Base-by-base conservation (phyloP, 257 asterid species). In the Capsicum pubescens region DNA sequence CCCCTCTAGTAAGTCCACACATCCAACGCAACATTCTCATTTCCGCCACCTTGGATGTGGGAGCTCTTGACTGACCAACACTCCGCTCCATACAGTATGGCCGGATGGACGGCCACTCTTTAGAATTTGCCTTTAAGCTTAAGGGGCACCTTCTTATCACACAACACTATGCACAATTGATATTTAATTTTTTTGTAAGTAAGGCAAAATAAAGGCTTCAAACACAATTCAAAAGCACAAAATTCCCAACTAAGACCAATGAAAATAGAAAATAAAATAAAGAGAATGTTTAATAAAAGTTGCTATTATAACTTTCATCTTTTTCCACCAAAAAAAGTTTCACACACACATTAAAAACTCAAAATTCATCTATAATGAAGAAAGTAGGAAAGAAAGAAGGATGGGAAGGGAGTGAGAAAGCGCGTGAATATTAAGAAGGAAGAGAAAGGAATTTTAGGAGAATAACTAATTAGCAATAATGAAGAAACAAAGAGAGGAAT, bases 161-260 rank as follows among this genome's bases (percentile, higher is more conserved):
- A 26, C 32, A 26, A 26, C 32, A 26, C 32, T 26, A 1, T 26
- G 72, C 72, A 66, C 8, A 66, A 6, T 66, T 32, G 48, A 13
- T 32, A 66, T 13, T 66, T 35, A 9, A 35, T 32, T 66, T 66
- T 32, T n/a, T 66, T 35, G 19, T 32, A 32, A 13, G 48, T 16
- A 13, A 7, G 35, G 74, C 1, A 67, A 67, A 14, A 67, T 67
- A 36, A 35, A 36, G 21, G 50, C 21, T 14, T 67, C 52, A 36
- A 67, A 54, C 57, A 54, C 57, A 54, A 67, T 67, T 67, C 74
- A 67, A 14, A 67, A 67, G 50, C 74, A 35, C 50, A 67, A 36
- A 14, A 35, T 36, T 67, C 52, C 48, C 50, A 35, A 67, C 12
- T 67, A 67, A 67, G 1, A 67, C 14, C 50, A 3, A 36, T 67